Base-by-base conservation (phyloP, 202 grass and related monocot genomes). In the Brachypodium distachyon region DNA sequence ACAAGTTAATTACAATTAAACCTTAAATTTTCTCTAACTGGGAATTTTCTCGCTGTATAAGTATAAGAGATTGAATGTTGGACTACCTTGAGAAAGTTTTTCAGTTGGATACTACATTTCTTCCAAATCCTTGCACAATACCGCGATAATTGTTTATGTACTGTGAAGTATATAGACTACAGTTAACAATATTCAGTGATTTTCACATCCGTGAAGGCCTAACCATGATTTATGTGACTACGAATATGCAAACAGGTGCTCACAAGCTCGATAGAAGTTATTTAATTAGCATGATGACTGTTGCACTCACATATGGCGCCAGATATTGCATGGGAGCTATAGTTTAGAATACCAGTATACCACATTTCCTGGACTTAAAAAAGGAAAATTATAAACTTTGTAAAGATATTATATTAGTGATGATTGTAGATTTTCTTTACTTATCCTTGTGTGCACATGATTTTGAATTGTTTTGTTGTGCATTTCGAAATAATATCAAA, bases 101-200 rank as follows among this genome's bases (percentile, higher is more conserved):
- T 27, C 21, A 42, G 12, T 58, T 61, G 2, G 31, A 47, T 59
- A 14, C 17, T 60, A 67, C 8, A 60, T 28, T 68, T 16, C 32
- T 3, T 41, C 17, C 49, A 14, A 43, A 42, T 19, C 37, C 49
- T 41, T 29, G 42, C 1, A 14, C 3, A 66, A 7, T 66, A 29
- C 18, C 49, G 28, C 21, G 25, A 13, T 57, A 12, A 1, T 57
- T 27, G 26, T 29, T 36, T n/a, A 28, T 56, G 25, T 43, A 48
- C 4, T 28, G 6, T 58, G 14, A 69, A 31, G 8, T 26, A 13
- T 36, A n/a, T n/a, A n/a, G n/a, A n/a, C n/a, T n/a, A 47, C 21
- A 48, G 29, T 32, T 80, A 58, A 70, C 28, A 18, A 80, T 39
- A 64, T 40, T 64, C 36, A 64, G n/a, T 19, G 36, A 80, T 70